These are phyloP conservation scores for Euphorbia corollata DNA, from an alignment of 441 rosid genomes.

Conservation along the genomic window DNA sequence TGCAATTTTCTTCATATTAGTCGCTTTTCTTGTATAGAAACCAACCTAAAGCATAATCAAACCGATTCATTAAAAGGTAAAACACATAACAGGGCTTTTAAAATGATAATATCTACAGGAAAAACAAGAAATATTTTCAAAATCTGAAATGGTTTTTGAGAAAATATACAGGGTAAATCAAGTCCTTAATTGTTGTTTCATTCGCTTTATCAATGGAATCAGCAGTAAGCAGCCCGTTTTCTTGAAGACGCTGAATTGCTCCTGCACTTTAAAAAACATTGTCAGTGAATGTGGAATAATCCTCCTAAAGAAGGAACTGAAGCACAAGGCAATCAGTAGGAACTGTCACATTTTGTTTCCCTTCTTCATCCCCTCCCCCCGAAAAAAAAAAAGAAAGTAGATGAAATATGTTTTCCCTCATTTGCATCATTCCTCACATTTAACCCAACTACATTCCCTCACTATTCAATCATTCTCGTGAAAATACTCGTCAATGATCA, in stretches of 20 bases:
- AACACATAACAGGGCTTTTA: background rate
- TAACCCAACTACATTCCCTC: background rate
- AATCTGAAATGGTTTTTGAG: slow-evolving; percentile 1
- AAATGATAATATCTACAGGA: slow-evolving; percentile 1
- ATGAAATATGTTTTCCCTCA: background rate
- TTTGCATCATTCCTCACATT: background rate
- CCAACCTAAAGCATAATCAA: slow-evolving; percentile 52
- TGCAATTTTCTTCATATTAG: slow-evolving; percentile 80
- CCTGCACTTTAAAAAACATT: slow-evolving; percentile 38
- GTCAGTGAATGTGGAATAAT: background rate
- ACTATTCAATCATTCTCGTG: background rate
- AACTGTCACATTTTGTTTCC: background rate
- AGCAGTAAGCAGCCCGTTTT: slow-evolving; percentile 64
- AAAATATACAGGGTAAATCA: slow-evolving; percentile 73
- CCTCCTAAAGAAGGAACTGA: slow-evolving; percentile 2
- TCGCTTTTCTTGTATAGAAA: slow-evolving; percentile 82
- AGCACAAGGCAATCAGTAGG: background rate
- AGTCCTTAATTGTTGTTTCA: slow-evolving; percentile 60
- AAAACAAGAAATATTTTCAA: slow-evolving; percentile 16
- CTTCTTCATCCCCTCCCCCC: background rate
- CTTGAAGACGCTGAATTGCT: slow-evolving; percentile 71
- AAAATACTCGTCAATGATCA: background rate
- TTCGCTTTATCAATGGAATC: slow-evolving; percentile 76
- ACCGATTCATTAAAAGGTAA: slow-evolving; percentile 8
- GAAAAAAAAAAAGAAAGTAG: background rate